Evolutionary conservation across 2,329 filamentous ascomycete genomes (phyloP).

Genomic region (Pestalotiopsis sp.): DNA sequence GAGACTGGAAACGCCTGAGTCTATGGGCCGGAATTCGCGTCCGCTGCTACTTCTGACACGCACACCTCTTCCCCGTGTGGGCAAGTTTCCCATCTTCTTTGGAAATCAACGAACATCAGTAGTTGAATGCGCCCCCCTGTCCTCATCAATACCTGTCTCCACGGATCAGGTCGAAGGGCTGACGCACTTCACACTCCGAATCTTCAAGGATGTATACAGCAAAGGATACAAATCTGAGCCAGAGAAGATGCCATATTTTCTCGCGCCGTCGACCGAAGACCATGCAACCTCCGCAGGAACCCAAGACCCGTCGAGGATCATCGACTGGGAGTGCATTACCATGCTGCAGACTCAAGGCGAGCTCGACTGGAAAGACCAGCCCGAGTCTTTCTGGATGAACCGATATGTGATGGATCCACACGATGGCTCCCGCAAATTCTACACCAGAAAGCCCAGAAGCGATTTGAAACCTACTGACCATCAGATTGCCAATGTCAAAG

Average conservation of each 20-base stretch:
- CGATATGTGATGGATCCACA: conserved; percentile 61
- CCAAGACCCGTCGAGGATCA: conserved; percentile 29
- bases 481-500: conserved; percentile 59
- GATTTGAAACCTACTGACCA: conserved; percentile 66
- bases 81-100: conserved; percentile 73
- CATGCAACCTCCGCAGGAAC: conserved; percentile 34
- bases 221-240: conserved; percentile 73
- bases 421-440: conserved; percentile 67
- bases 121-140: conserved; percentile 53
- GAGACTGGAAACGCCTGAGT: conserved; percentile 56
- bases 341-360: conserved; percentile 36
- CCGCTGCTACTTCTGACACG: conserved; percentile 75
- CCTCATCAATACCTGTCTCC: conserved; percentile 44
- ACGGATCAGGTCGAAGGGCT: conserved; percentile 54
- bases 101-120: conserved; percentile 62
- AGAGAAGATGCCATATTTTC: conserved; percentile 77
- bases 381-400: conserved; percentile 52
- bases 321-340: conserved; percentile 67
- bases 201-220: conserved; percentile 87
- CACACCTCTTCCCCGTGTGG: conserved; percentile 62
- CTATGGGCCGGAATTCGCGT: conserved; percentile 60
- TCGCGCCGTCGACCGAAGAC: conserved; percentile 59
- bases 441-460: conserved; percentile 53
- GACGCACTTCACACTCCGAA: conserved; percentile 71
- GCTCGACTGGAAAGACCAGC: conserved; percentile 43